Percentiles rank a stretch among this genome's conserved stretches.
These are phyloP conservation scores for Fusarium devonianum DNA, from an alignment of 2,329 filamentous ascomycete genomes.

Conservation along the genomic window DNA sequence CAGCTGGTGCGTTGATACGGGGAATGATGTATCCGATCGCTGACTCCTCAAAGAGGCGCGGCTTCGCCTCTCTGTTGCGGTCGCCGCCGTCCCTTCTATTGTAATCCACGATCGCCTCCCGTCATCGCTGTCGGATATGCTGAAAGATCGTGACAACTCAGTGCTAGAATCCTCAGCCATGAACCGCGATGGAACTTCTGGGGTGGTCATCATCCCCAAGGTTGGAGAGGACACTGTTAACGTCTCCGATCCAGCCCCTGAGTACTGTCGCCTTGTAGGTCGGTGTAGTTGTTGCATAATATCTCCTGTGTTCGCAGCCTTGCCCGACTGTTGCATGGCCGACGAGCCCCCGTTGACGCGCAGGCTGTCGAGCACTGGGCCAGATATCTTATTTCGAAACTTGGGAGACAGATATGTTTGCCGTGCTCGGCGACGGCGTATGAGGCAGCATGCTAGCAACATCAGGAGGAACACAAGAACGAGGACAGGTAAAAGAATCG, in stretches of 20 bases:
- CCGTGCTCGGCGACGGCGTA: conserved; percentile 43
- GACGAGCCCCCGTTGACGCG: conserved; percentile 39
- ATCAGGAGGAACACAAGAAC: conserved; percentile 45
- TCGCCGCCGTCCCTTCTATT: conserved; percentile 40
- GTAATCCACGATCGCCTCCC: conserved; percentile 48
- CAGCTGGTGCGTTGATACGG: conserved; percentile 44
- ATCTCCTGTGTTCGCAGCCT: conserved; percentile 13
- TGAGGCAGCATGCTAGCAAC: conserved; percentile 46
- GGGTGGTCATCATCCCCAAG: conserved; percentile 32
- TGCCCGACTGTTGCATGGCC: conserved; percentile 36
- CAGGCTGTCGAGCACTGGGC: conserved; percentile 42
- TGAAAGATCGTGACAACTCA: conserved; percentile 29
- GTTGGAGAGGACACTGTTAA: conserved; percentile 42
- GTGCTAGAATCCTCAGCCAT: conserved; percentile 37
- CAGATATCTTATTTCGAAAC: conserved; percentile 45
- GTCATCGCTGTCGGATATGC: conserved; percentile 35
- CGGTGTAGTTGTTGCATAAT: conserved; percentile 17
- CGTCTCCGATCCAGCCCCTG: conserved; percentile 37
- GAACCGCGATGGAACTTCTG: conserved; percentile 37
- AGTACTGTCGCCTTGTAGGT: conserved; percentile 30
- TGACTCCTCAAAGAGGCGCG: conserved; percentile 37
- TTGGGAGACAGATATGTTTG: conserved; percentile 42
- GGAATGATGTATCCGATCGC: conserved; percentile 39
- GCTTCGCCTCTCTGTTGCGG: conserved; percentile 36
- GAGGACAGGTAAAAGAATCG: conserved; percentile 54